These are phyloP conservation scores for Diutina neorugosa DNA, from an alignment of 1,139 yeast species.

Conservation along the genomic window DNA sequence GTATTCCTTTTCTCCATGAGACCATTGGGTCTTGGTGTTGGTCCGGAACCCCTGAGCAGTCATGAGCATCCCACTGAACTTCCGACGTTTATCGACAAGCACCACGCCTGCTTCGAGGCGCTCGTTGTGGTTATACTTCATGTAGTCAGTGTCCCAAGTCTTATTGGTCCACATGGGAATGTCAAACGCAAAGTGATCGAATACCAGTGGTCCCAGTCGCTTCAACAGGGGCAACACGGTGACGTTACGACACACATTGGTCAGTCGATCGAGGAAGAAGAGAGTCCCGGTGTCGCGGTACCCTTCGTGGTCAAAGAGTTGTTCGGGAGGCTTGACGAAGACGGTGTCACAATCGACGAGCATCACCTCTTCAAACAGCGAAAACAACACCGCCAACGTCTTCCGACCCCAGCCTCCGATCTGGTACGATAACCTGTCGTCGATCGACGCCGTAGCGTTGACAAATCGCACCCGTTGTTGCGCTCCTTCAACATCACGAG, in stretches of 20 bases:
- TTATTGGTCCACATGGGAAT: background rate
- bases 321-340: background rate
- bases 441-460: background rate
- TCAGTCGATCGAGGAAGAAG: background rate
- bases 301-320: background rate
- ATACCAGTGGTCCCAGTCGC: background rate
- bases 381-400: background rate
- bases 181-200: background rate
- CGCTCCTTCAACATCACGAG: background rate
- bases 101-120: background rate
- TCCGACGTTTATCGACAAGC: background rate
- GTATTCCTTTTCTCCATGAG: conserved; percentile 2
- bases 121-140: background rate
- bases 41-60: background rate
- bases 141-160: background rate
- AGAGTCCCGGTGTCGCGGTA: background rate
- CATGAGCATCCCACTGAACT: background rate
- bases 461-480: background rate
- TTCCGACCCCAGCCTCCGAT: background rate
- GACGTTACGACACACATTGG: background rate
- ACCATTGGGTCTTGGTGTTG: background rate
- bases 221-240: background rate
- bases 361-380: background rate
- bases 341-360: background rate
- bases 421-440: background rate